Percentiles rank a stretch among this genome's conserved stretches.
These are phyloP conservation scores for Lasiodiplodia sp. DNA, from an alignment of 2,329 filamentous ascomycete genomes.

Conservation along the genomic window DNA sequence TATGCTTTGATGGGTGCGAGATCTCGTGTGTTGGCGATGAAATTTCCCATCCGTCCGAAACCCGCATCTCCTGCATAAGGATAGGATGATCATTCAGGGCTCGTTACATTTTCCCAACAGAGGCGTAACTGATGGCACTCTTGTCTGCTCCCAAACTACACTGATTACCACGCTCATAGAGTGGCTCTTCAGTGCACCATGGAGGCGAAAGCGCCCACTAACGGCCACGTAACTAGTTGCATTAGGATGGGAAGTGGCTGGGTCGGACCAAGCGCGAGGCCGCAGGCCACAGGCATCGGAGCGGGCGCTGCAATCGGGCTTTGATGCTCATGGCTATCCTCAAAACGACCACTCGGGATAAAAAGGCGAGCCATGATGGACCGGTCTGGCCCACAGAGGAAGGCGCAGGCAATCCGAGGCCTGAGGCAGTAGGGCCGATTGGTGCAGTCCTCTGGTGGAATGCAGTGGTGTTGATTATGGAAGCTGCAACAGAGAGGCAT, in stretches of 20 bases:
- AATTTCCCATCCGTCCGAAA: background rate
- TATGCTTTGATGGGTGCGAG: slow-evolving; percentile 6
- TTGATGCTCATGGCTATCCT: slow-evolving; percentile 16
- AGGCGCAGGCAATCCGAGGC: background rate
- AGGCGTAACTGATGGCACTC: background rate
- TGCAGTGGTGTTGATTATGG: slow-evolving; percentile 2
- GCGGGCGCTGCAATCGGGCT: slow-evolving; percentile 15
- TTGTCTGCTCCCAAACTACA: background rate
- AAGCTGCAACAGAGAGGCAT: background rate
- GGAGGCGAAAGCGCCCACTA: background rate
- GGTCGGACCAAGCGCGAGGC: background rate
- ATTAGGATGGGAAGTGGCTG: background rate
- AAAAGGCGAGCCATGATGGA: slow-evolving; percentile 2
- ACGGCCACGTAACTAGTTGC: slow-evolving; percentile 10
- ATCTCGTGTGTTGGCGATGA: slow-evolving; percentile 1
- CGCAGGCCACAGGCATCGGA: slow-evolving; percentile 1
- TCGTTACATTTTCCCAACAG: background rate
- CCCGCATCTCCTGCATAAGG: slow-evolving; percentile 3
- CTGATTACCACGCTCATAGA: background rate
- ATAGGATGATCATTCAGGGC: background rate
- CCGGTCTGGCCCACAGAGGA: slow-evolving; percentile 9
- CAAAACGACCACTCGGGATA: slow-evolving; percentile 8
- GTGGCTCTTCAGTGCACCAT: background rate
- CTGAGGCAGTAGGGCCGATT: slow-evolving; percentile 20
- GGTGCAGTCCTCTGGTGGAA: background rate